Base-by-base conservation (phyloP, 805 yeast species). In the Cyberlindnera xylosilytica region DNA sequence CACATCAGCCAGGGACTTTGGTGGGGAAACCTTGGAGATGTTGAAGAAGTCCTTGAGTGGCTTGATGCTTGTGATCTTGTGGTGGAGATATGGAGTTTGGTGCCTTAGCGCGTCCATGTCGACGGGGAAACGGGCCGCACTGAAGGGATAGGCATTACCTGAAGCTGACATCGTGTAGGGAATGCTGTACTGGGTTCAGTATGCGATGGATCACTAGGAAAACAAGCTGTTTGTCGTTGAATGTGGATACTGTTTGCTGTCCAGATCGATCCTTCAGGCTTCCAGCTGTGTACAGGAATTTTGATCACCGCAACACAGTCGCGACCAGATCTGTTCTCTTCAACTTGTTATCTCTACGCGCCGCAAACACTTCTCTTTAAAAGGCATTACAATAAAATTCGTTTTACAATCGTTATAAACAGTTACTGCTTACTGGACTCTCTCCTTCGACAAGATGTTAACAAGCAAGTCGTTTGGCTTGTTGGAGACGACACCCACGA, bases 361-460 rank as follows among this genome's bases (percentile, higher is more conserved):
- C n/a, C n/a, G n/a, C n/a, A n/a, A n/a, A n/a, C n/a, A n/a, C n/a
- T n/a, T n/a, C n/a, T n/a, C n/a, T n/a, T n/a, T n/a, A n/a, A n/a
- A n/a, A n/a, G n/a, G n/a, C 24, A 22, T 10, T 8, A 22, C 10
- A 8, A 22, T 5, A 26, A 15, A 8, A 15, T 13, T 16, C 18
- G 8, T 15, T 15, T 16, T 16, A 29, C 18, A 29, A 17, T 29
- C 32, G 8, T 29, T 17, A 29, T 29, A 16, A 6, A 7, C 8
- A n/a, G n/a, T n/a, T n/a, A 12, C 30, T 12, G 19, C 19, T 40
- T 30, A 47, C 35, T 41, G 42, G 28, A 80, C 85, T 68, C 87
- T 76, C 61, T 76, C 81, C 60, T 76, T 79, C 41, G 86, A 81
- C 52, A 80, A 70, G 44, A 80, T 76, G 55, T 78, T 83, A 36